Base-by-base conservation (phyloP, 805 yeast genomes). In the Diddensiella santjacobensis region DNA sequence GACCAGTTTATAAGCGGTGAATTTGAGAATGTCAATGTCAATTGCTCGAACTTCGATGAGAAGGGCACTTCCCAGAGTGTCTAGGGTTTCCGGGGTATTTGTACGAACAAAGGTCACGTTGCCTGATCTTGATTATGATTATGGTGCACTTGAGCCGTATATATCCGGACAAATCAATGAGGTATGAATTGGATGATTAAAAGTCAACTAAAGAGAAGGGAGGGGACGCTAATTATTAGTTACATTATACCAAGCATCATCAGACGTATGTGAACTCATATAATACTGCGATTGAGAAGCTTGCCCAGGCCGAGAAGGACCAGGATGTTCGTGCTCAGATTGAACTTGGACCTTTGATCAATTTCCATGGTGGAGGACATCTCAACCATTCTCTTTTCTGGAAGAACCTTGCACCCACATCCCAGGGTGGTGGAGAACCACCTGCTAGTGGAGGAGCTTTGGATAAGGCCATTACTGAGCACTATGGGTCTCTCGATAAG, bases 341-440 rank as follows among this genome's bases (percentile, higher is more conserved):
- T 48, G 69, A 71, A 51, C 72, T 87, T 56, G 85, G 84, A 66
- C 84, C 85, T 60, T 72, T 77, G 58, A 80, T 89, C 73, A 88
- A 86, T 66, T 88, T 88, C 80, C 90, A 88, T 68, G 93, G 93
- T 58, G 96, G 96, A 66, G 96, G 96, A 24, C 86, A 74, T 73
- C 72, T 83, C 63, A 88, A 88, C 80, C 96, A 88, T 72, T 73
- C 80, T 56, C 71, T 88, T 57, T 88, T 85, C 78, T 88, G 95
- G 95, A 84, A 84, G 69, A 85, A 83, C 71, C 74, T 88, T 64
- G 84, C 95, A 18, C 96, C 96, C 33, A 69, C 65, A 42, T 75
- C 78, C 47, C 72, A 73, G 51, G 87, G 87, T 49, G 96, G 96
- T 63, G 97, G 96, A 63, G 75, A 74, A 58, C 67, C 72, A 29